A percentile compares a stretch with the other conserved stretches of the same genome.
Evolutionary conservation across 2,329 filamentous ascomycete genomes (phyloP).

Genomic region (Aspergillus sp.): DNA sequence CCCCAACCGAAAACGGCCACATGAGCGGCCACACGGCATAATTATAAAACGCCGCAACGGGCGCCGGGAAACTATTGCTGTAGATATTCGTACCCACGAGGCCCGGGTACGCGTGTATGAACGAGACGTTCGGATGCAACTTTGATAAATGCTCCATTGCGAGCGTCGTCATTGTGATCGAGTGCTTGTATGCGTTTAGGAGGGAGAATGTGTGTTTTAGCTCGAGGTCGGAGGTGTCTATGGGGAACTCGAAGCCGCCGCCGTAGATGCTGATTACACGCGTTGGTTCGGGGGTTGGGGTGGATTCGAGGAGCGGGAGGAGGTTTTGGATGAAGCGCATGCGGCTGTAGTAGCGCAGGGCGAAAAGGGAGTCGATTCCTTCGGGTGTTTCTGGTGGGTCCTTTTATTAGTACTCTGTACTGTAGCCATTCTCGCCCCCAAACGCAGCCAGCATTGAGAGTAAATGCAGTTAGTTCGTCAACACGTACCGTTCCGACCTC

Average conservation of each 20-base stretch:
- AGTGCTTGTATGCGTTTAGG: conserved; percentile 38
- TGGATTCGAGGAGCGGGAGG: conserved; percentile 27
- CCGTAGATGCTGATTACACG: conserved; percentile 60
- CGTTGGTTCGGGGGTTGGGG: conserved; percentile 39
- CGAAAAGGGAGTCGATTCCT: conserved; percentile 32
- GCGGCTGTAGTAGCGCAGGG: conserved; percentile 35
- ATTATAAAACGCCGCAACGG: conserved; percentile 15
- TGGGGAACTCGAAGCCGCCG: conserved; percentile 55
- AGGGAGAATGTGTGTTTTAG: conserved; percentile 32
- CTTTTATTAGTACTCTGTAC: not conserved
- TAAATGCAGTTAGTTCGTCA: not conserved
- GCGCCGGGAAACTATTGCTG: conserved; percentile 14
- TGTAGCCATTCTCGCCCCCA: no score
- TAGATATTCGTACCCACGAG: conserved; percentile 52
- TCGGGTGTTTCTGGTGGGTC: conserved; percentile 30
- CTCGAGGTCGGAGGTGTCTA: conserved; percentile 53
- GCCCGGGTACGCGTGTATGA: conserved; percentile 56
- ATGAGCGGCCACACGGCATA: conserved; percentile 15
- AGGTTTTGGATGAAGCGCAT: conserved; percentile 40
- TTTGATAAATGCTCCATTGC: conserved; percentile 54
- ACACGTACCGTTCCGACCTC: conserved; percentile 15
- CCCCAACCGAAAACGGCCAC: conserved; percentile 14
- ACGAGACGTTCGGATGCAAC: conserved; percentile 52
- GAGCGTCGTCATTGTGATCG: conserved; percentile 57
- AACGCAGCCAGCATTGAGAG: no score